Base-by-base conservation (phyloP, 768 basidiomycete species). In the Harrya chromipes region DNA sequence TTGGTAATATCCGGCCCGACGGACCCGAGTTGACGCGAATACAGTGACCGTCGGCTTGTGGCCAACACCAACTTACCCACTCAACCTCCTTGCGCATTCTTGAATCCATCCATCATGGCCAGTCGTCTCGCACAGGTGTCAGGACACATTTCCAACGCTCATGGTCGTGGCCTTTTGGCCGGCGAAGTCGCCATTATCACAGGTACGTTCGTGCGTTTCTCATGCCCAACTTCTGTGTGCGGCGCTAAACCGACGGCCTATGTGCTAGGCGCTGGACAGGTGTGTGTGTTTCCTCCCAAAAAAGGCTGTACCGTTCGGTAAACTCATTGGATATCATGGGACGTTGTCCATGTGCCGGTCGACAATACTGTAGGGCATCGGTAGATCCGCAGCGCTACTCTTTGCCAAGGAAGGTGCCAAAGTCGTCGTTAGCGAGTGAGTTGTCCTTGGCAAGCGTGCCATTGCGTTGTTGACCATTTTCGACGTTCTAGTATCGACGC, bases 171-270 rank as follows among this genome's bases (percentile, higher is more conserved):
- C 4, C 71, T 92, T 38, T 74, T 90, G 41, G 76, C 74, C 1
- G 87, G 83, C 6, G 86, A 92, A 60, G 89, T 91, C 8, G 89
- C 87, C 14, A 90, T 93, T 64, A 84, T 93, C 60, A 93, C 90
- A 43, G 90, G 88, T 84, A 61, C 59, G 80, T 68, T 31, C 26
- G 13, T 21, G 27, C 27, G 14, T 13, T 23, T 7, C 16, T 14
- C 35, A 38, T 35, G 17, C 29, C 19, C 29, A 12, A 29, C 26
- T 27, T 27, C 14, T 26, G 38, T 29, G n/a, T 16, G 27, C 26
- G n/a, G 24, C 23, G 31, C 45, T 49, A 47, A 14, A 12, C 27
- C 41, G 40, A 47, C 47, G 40, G 24, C 26, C 27, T 38, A 26
- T n/a, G 38, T 26, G 43, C 31, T 50, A 86, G 85, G 88, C 65